Evolutionary conservation across 176 grass and related monocot species (phyloP).

Genomic region (Pharus latifolius): DNA sequence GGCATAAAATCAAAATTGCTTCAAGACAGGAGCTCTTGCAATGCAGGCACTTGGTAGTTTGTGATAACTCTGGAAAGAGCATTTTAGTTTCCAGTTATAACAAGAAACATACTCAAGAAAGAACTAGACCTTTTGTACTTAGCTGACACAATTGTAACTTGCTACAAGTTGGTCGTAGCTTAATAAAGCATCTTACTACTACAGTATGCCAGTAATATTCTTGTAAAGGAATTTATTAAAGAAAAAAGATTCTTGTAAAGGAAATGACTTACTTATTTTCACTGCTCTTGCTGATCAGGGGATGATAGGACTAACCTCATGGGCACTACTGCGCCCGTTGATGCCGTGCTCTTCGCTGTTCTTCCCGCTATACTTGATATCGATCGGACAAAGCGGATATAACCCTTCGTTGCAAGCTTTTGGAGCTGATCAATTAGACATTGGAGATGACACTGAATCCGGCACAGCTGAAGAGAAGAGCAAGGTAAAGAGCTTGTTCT

Average conservation of each 20-base stretch:
- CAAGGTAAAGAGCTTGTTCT: slow-evolving; percentile 69
- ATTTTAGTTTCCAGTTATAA: background rate
- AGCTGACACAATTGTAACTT: too few species aligned
- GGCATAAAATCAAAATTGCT: background rate
- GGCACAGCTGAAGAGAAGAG: slow-evolving; percentile 27
- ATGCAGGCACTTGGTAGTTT: background rate
- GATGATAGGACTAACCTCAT: slow-evolving; percentile 43
- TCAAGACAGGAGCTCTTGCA: background rate
- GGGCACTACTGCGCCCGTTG: slow-evolving; percentile 53
- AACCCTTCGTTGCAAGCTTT: slow-evolving; percentile 85
- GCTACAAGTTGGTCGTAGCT: too few species aligned
- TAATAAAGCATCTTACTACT: background rate
- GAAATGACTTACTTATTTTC: background rate
- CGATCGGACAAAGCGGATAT: slow-evolving; percentile 74
- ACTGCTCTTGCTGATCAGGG: slow-evolving; percentile 32
- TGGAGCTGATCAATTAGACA: slow-evolving; percentile 77
- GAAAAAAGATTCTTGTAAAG: too few species aligned
- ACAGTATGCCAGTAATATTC: background rate
- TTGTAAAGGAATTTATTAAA: too few species aligned
- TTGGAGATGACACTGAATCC: slow-evolving; percentile 18
- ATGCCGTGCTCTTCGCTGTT: slow-evolving; percentile 66
- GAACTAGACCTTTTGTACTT: background rate
- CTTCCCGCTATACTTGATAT: slow-evolving; percentile 80
- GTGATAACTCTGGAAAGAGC: background rate
- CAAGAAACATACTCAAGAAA: background rate